Base-by-base conservation (phyloP, 2,329 filamentous ascomycete species). In the Myotisia sp. region DNA sequence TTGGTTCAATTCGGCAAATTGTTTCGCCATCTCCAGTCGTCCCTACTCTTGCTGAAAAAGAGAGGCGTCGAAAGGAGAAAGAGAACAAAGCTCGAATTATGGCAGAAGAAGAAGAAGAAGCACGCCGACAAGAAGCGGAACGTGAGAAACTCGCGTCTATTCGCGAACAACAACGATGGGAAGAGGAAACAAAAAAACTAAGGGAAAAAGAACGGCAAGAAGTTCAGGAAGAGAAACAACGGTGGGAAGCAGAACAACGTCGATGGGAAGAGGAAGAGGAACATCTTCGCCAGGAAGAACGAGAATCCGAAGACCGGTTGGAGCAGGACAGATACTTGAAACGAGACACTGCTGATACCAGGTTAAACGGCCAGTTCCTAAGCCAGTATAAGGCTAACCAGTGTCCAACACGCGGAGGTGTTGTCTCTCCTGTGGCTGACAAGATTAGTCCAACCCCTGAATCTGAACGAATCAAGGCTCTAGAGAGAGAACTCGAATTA, bases 1-100 rank as follows among this genome's bases (percentile, higher is more conserved):
- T 95, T 57, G 90, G 90, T 37, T 83, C 78, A 12, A 74, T 86
- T 47, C 74, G 90, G 40, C 90, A 98, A 60, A 95, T 98, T 52
- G 95, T 86, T 6, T 84, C 70, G 47, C 73, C 83, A 9, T 68
- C 74, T 20, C 90, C 90, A 4, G 57, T 71, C 29, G 83, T 95
- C 6, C 85, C 86, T 1, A 87, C 67, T 51, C 47, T 85, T 43
- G 80, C 78, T 3, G 86, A 93, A 47, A 94, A 92, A 60, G 81
- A 93, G 56, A 79, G 79, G 28, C 62, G 62, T 44, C 62, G 69
- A 30, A 64, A 62, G 35, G 71, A 76, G 47, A 71, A 74, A 48
- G 68, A 70, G 37, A 68, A 71, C 42, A 59, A 62, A 14, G 47
- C 63, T 33, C 62, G 59, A 27, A 44, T 60, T 14, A 58, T 67